A percentile compares a stretch with the other conserved stretches of the same genome.
Conservation (phyloP, 192 early-diverging fungal genomes). For the Fimicolochytrium jonesii region DNA sequence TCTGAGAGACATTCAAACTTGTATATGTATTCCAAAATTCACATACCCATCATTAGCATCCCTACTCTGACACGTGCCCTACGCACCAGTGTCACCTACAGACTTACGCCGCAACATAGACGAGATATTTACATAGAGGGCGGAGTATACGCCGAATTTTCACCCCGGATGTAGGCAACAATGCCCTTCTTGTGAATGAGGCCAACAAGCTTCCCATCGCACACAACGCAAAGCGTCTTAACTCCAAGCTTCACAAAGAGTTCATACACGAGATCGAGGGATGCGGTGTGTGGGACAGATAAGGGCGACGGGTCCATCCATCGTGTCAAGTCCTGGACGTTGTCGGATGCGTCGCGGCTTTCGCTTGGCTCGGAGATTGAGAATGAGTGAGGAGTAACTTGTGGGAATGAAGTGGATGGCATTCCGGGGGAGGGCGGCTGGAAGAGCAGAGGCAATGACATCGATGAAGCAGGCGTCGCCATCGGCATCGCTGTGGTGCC, state of each 20-base stretch:
- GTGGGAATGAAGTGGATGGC: no score
- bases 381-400: no score
- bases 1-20: no score
- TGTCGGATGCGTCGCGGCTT: background rate
- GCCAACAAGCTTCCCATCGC: constrained; percentile 68
- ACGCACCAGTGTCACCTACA: no score
- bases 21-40: no score
- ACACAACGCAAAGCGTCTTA: constrained; percentile 72
- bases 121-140: no score
- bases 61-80: no score
- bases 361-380: background rate
- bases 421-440: no score
- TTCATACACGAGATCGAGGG: constrained; percentile 82
- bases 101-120: no score
- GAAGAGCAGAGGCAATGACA: background rate
- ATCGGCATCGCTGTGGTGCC: no score
- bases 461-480: background rate
- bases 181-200: constrained; percentile 83
- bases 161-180: constrained; percentile 71
- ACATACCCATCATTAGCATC: no score
- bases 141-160: no score
- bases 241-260: constrained; percentile 81
- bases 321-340: constrained; percentile 28
- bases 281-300: constrained; percentile 64
- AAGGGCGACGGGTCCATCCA: constrained; percentile 70